Percentiles rank a stretch among this genome's conserved stretches.
phyloP scores from a whole-genome alignment of 75 land plant species.

The Cryptomeria japonica region DNA sequence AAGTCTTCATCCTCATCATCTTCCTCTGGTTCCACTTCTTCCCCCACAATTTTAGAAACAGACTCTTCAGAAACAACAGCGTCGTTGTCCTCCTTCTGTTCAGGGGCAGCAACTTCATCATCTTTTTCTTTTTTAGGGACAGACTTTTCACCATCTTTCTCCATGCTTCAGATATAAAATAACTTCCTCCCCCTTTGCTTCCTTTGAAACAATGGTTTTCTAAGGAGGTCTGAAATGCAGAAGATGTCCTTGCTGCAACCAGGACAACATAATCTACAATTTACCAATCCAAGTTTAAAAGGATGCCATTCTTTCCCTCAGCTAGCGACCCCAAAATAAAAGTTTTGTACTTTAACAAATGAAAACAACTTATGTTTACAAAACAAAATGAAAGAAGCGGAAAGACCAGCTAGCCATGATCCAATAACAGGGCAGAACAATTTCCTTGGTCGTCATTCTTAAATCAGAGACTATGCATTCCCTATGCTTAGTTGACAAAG shows the following conservation, averaged over 20 bases:
- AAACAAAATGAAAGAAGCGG: not conserved
- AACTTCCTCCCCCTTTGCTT: not conserved
- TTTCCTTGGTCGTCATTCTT: no score
- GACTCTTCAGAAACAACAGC: not conserved
- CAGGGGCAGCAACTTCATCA: not conserved
- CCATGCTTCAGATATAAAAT: not conserved
- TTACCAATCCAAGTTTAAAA: not conserved
- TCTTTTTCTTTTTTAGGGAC: not conserved
- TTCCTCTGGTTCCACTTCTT: slow-evolving; percentile 24
- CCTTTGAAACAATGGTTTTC: not conserved
- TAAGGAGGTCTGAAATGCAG: not conserved
- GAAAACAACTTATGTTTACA: no score
- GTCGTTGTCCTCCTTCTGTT: slow-evolving; percentile 6
- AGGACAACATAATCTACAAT: not conserved
- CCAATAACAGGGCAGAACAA: not conserved
- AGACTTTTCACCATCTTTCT: not conserved
- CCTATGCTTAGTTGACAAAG: not conserved
- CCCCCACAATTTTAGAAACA: not conserved
- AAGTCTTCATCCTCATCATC: slow-evolving; percentile 78
- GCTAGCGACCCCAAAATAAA: not conserved
- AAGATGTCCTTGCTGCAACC: not conserved
- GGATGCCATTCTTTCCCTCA: not conserved
- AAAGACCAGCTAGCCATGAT: not conserved
- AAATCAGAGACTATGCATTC: not conserved
- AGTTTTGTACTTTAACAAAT: not conserved